Base-by-base conservation (phyloP, 2,329 filamentous ascomycete species). In the Emydomyces testavorans region DNA sequence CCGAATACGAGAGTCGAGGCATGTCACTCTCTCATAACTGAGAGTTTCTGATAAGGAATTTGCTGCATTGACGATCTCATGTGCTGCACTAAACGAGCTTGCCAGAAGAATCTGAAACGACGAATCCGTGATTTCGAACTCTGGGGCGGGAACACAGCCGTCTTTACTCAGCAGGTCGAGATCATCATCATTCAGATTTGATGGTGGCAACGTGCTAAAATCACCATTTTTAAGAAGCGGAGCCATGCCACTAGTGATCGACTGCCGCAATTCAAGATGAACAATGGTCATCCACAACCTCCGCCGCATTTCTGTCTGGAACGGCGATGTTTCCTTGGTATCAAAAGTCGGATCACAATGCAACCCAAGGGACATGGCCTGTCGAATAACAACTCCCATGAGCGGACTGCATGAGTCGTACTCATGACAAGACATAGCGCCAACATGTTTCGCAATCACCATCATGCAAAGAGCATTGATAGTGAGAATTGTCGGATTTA, bases 121-220 rank as follows among this genome's bases (percentile, higher is more conserved):
- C 1, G 58, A 63, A 48, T 67, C 64, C 3, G 66, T 68, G 18
- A 31, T 37, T 13, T 29, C 35, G n/a, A 39, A 39, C 8, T 34
- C 35, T 24, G 28, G 18, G 1, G 32, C 41, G 10, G 48, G 41
- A 4, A 47, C 18, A 18, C 21, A 23, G n/a, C 32, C 7, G 16
- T 23, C 24, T 0, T 56, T 28, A 3, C 21, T 37, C 20, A 13
- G 21, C 1, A 64, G 56, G 11, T 62, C 53, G 1, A 71, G 57
- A n/a, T 70, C 60, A 1, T 66, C 62, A 39, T 71, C 68, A 16
- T 70, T 58, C 21, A 65, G 62, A 47, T 71, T 71, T 1, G 55
- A 54, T 0, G 68, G 66, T 2, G 63, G 57, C 6, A 58, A 49
- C 0, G 64, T 66, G 28, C 66, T 62, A 46, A 63, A 70, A 28